Conservation (phyloP, 257 asterid species). For the Scutellaria barbata region DNA sequence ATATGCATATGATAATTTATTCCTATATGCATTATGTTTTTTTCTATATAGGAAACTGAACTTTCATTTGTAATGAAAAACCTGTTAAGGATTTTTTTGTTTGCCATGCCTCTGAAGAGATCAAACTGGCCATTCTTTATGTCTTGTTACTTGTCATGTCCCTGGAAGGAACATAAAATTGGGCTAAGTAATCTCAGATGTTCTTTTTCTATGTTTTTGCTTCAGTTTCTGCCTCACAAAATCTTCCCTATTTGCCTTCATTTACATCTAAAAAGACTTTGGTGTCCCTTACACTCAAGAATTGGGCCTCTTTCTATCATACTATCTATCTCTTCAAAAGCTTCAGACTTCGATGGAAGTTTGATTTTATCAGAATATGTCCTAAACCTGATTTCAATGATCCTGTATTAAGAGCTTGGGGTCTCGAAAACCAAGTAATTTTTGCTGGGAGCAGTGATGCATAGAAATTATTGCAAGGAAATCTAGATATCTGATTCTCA, state of each 20-base stretch:
- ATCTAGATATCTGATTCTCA: neutral
- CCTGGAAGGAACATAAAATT: neutral
- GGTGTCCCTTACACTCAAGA: no score
- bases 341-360: no score
- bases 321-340: no score
- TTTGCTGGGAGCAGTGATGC: neutral
- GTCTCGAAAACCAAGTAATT: no score
- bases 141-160: neutral
- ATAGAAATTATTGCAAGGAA: neutral
- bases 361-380: no score
- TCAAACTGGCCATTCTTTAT: neutral
- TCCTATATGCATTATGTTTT: neutral
- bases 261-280: no score
- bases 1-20: slow-evolving; percentile 15
- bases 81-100: neutral
- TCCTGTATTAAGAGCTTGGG: no score
- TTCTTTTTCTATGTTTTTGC: neutral
- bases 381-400: no score
- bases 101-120: slow-evolving; percentile 5
- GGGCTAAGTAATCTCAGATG: neutral
- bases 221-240: neutral
- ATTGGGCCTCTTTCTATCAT: no score
- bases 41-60: neutral
- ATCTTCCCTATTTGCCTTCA: no score
- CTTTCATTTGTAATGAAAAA: slow-evolving; percentile 19